These are phyloP conservation scores for Beauveria australis DNA, from an alignment of 2,329 filamentous ascomycete genomes.

Conservation along the genomic window DNA sequence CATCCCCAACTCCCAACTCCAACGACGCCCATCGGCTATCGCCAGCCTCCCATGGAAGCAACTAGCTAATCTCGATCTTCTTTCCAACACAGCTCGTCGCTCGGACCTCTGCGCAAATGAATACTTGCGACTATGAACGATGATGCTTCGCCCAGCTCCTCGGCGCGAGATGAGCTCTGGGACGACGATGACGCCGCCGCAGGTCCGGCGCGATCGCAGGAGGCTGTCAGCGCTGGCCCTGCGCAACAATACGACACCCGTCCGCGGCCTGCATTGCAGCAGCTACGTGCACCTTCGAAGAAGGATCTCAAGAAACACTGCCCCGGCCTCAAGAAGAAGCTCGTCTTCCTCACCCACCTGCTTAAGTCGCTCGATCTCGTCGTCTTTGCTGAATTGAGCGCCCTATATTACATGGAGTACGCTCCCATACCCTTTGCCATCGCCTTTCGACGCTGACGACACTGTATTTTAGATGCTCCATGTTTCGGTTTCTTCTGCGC, in stretches of 20 bases:
- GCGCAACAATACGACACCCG: not conserved
- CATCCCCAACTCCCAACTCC: not conserved
- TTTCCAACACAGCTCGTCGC: not conserved
- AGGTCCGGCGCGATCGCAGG: not conserved
- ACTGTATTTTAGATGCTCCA: conserved; percentile 45
- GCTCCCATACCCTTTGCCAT: conserved; percentile 14
- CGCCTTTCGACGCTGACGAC: not conserved
- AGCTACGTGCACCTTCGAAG: conserved; percentile 27
- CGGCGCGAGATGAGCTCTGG: conserved; percentile 21
- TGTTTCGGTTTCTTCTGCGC: conserved; percentile 54
- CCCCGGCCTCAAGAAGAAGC: conserved; percentile 45
- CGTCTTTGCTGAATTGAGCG: conserved; percentile 56
- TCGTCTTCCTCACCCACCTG: conserved; percentile 52
- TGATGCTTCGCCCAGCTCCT: conserved; percentile 37
- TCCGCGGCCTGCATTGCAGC: not conserved
- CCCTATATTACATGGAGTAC: conserved; percentile 64
- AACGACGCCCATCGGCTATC: not conserved
- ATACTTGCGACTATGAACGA: conserved; percentile 40
- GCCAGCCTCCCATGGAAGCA: not conserved
- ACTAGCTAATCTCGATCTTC: not conserved
- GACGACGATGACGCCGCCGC: not conserved
- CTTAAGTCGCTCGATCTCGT: conserved; percentile 54
- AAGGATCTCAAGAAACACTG: conserved; percentile 29
- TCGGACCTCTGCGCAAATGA: conserved; percentile 21
- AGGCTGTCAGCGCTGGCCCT: not conserved